Conservation (phyloP, 2,329 filamentous ascomycete species). For the Tolypocladium inflatum region DNA sequence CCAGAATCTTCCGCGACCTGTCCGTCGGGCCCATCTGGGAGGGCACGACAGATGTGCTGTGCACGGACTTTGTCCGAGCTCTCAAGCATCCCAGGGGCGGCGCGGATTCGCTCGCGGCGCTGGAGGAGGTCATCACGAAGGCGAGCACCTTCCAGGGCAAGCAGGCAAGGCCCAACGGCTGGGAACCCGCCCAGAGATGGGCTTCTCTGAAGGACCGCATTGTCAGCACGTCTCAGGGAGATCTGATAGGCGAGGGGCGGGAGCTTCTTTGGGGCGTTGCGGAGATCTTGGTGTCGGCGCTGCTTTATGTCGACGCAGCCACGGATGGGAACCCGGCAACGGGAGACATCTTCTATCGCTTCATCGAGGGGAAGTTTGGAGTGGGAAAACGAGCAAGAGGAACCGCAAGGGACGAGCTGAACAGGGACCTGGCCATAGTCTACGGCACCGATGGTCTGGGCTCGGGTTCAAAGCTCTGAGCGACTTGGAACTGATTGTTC, state of each 20-base stretch:
- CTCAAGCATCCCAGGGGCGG: conserved; percentile 34
- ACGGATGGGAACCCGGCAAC: conserved; percentile 25
- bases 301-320: conserved; percentile 31
- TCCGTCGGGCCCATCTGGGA: conserved; percentile 60
- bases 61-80: conserved; percentile 37
- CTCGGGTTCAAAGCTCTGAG: conserved; percentile 14
- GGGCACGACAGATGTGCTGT: conserved; percentile 63
- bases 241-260: conserved; percentile 36
- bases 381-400: conserved; percentile 8
- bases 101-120: conserved; percentile 26
- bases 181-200: conserved; percentile 28
- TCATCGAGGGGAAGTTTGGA: conserved; percentile 19
- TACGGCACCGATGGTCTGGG: conserved; percentile 17
- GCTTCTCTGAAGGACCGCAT: conserved; percentile 25
- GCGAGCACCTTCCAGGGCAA: conserved; percentile 14
- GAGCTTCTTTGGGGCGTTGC: conserved; percentile 32
- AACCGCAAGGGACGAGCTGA: conserved; percentile 16
- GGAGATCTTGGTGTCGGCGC: conserved; percentile 31
- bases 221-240: conserved; percentile 20
- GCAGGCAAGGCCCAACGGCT: conserved; percentile 12
- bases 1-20: conserved; percentile 56
- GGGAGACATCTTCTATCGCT: conserved; percentile 29
- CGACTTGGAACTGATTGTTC: background rate
- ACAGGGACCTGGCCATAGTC: conserved; percentile 22
- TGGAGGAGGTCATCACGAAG: conserved; percentile 29